A percentile compares a stretch with the other conserved stretches of the same genome.
Conservation (phyloP, 192 early-diverging fungal genomes). For the Linnemannia schmuckeri region DNA sequence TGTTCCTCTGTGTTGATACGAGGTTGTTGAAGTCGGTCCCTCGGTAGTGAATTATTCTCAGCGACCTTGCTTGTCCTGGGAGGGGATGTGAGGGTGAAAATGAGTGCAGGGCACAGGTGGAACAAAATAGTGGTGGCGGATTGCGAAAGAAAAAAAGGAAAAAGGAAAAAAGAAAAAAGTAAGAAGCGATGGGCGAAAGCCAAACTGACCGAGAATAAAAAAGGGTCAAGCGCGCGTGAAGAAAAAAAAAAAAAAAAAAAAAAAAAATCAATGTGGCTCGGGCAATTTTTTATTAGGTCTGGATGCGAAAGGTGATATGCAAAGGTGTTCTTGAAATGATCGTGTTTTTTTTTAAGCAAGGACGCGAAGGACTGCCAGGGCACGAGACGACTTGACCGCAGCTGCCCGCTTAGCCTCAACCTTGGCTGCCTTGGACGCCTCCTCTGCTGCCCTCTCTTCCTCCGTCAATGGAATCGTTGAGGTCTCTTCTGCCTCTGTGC, state of each 20-base stretch:
- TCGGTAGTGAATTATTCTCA: not conserved
- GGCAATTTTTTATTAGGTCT: not conserved
- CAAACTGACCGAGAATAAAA: not conserved
- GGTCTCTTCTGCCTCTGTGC: conserved; percentile 12
- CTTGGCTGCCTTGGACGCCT: conserved; percentile 32
- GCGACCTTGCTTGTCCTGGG: not conserved
- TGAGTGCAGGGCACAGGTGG: not conserved
- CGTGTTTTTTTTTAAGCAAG: conserved; percentile 20
- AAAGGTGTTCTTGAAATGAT: not conserved
- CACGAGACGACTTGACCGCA: conserved; percentile 39
- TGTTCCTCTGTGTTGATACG: not conserved
- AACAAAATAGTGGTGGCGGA: not conserved
- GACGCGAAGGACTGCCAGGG: conserved; percentile 39
- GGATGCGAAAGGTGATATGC: conserved; percentile 1
- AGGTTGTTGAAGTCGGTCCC: not conserved
- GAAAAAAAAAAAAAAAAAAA: too few species aligned
- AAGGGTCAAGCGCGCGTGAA: not conserved
- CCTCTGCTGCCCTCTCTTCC: conserved; percentile 49
- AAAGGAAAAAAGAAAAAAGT: too few species aligned
- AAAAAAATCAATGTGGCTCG: not conserved
- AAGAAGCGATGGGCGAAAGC: not conserved
- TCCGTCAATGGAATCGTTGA: conserved; percentile 47
- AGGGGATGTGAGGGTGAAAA: not conserved
- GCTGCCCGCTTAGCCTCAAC: conserved; percentile 39
- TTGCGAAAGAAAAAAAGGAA: not conserved